Evolutionary conservation across 2,329 filamentous ascomycete species (phyloP), one percentile per base, ranked within the genome.

Genomic region (Aspergillus ruber): DNA sequence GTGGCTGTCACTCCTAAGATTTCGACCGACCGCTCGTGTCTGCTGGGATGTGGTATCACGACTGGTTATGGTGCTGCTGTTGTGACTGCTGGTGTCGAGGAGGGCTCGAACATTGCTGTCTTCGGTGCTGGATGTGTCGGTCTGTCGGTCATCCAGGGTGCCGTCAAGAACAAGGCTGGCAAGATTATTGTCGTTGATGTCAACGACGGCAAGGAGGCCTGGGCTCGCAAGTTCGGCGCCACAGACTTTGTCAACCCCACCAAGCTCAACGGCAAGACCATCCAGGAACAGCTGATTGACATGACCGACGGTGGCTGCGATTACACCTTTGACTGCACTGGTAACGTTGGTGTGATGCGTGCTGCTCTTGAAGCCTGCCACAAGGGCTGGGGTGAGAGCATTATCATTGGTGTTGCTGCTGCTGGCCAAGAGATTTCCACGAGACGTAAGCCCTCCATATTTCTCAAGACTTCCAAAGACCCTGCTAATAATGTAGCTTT

Each of bases 281-380:
- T 97, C 59, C 88, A 94, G 62, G 89, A 95, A 65, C 86, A 91
- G 76, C 80, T 98, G 55, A 83, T 97, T 58, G 91, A 97, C 74
- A 90, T 97, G 86, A 98, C 93, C 1, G 93, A 97, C 63, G 93
- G 93, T 56, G 93, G 93, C 44, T 95, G 90, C 69, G 93, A 98
- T 76, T 97, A 96, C 78, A 98, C 93, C 43, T 98, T 98, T 68
- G 93, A 98, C 77, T 97, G 93, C 80, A 98, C 93, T 6, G 93
- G 93, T 50, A 97, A 97, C 65, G 90, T 97, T 45, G 82, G 84
- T 59, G 93, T 98, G 47, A 98, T 95, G 93, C 82, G 93, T 54
- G 86, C 88, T 45, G 93, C 93, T 36, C 83, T 98, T 51, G 91
- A 98, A 77, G 90, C 93, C 43, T 97, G 90, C 78, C 93, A 98